Conservation (phyloP, 495 filamentous ascomycete species). For the Aspergillus campestris region DNA sequence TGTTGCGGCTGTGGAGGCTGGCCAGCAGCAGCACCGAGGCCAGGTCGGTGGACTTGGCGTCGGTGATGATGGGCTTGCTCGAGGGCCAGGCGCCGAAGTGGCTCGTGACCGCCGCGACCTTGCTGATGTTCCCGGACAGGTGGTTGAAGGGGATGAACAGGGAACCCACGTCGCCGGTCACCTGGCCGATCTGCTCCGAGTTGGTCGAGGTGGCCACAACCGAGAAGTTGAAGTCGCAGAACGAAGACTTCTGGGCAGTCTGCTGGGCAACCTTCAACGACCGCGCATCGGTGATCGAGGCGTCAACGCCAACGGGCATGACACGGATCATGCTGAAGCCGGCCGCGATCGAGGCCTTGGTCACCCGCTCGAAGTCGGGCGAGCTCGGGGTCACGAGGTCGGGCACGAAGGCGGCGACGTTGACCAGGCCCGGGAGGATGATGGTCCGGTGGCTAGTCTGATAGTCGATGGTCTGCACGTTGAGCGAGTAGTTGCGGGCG, state of each 20-base stretch:
- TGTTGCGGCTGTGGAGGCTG: slow-evolving; percentile 73
- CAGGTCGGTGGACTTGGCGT: slow-evolving; percentile 76
- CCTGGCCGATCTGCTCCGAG: slow-evolving; percentile 62
- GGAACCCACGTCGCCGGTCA: slow-evolving; percentile 69
- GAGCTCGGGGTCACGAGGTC: slow-evolving; percentile 56
- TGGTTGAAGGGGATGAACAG: slow-evolving; percentile 87
- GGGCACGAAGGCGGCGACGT: slow-evolving; percentile 73
- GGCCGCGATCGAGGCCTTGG: slow-evolving; percentile 64
- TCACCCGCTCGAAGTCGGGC: slow-evolving; percentile 61
- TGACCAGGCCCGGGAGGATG: slow-evolving; percentile 68
- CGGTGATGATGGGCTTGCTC: slow-evolving; percentile 77
- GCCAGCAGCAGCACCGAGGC: slow-evolving; percentile 73
- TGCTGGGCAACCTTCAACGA: slow-evolving; percentile 68
- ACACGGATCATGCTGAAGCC: slow-evolving; percentile 82
- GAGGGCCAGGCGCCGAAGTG: slow-evolving; percentile 77
- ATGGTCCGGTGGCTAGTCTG: slow-evolving; percentile 79
- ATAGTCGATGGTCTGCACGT: slow-evolving; percentile 74
- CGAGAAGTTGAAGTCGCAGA: slow-evolving; percentile 82
- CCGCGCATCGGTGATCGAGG: slow-evolving; percentile 62
- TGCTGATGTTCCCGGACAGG: slow-evolving; percentile 76
- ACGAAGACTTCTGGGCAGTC: slow-evolving; percentile 57
- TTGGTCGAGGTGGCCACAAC: slow-evolving; percentile 73
- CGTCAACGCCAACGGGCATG: slow-evolving; percentile 68
- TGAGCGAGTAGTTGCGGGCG: slow-evolving; percentile 73
- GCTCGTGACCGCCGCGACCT: slow-evolving; percentile 71